phyloP scores from a whole-genome alignment of 2,329 filamentous ascomycete species.

The Scytalidium sp. region DNA sequence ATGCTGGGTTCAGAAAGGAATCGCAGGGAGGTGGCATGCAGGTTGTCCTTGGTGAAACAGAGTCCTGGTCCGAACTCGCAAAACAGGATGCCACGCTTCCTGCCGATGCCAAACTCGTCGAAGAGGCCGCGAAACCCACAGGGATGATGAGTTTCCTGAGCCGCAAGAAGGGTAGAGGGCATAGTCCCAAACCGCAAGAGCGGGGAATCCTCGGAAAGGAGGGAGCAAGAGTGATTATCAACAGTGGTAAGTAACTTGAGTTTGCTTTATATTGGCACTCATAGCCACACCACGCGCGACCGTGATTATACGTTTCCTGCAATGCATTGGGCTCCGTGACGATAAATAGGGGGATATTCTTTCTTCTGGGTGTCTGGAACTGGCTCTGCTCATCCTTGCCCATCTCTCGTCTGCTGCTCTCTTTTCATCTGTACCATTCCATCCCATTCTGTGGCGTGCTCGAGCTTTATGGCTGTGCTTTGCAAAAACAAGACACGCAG shows the following conservation, averaged over 20 bases:
- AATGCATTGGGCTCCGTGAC: no score
- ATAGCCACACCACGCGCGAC: no score
- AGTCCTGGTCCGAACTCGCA: slow-evolving; percentile 88
- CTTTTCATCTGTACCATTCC: no score
- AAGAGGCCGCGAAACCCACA: slow-evolving; percentile 55
- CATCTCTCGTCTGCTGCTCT: no score
- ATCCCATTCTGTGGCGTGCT: no score
- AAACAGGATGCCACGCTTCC: slow-evolving; percentile 76
- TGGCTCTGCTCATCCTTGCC: no score
- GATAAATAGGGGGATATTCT: no score
- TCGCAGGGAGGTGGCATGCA: slow-evolving; percentile 68
- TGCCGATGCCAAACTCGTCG: slow-evolving; percentile 56
- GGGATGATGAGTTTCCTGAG: slow-evolving; percentile 90
- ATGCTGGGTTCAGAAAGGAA: slow-evolving; percentile 16
- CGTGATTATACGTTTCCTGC: no score
- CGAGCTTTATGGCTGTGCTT: no score
- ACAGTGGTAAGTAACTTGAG: slow-evolving; percentile 30
- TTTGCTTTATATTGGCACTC: no score
- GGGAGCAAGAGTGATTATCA: slow-evolving; percentile 80
- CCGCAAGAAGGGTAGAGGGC: slow-evolving; percentile 83
- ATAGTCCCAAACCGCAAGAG: slow-evolving; percentile 93
- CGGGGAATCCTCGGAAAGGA: slow-evolving; percentile 93
- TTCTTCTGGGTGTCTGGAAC: no score
- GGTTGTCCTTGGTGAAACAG: slow-evolving; percentile 83
- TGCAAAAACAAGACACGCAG: no score